Evolutionary conservation across 2,329 filamentous ascomycete genomes (phyloP), one percentile per base, ranked within the genome.

Genomic region (Pseudopithomyces chartarum): DNA sequence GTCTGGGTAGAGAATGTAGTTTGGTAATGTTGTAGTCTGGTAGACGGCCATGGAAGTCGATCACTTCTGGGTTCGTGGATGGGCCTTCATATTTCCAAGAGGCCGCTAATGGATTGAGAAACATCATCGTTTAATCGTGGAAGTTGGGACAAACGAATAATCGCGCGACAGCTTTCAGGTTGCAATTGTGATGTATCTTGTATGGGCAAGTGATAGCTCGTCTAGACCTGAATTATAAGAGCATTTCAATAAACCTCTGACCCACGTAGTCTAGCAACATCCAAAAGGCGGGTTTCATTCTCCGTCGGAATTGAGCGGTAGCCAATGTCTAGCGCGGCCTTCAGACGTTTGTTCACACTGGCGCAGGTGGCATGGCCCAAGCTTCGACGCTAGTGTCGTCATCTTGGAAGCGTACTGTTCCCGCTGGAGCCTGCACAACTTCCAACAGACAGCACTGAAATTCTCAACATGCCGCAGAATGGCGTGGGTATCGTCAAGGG

Each of bases 1-100:
- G 60, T 0, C 74, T 64, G 0, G 81, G 76, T 0, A 92, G 77
- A 0, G 77, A 62, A 8, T 82, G 70, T 0, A 92, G 78, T 2
- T 81, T 81, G 0, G 87, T 90, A 7, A 76, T 73, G 5, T 75
- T 67, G 65, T 87, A 90, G 38, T 78, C 72, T 1, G 86, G 86
- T 1, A 91, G 79, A 1, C 74, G 77, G 29, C 76, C 67, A 64
- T 91, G 89, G 69, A 90, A 89, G 8, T 49, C 12, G 44, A 59
- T 55, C 15, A 73, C 68, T 29, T 58, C 48, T 44, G 62, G 59
- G 36, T 71, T 57, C n/a, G 43, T n/a, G 7, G 34, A 17, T 15
- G 52, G 48, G n/a, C 48, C 58, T 13, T 55, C 19, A 48, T 66
- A 69, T 26, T 34, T 57, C 62, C 61, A 73, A 1, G 61, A 56